Evolutionary conservation across 208 protist genomes (phyloP).

Genomic region (Leishmania amazonensis): DNA sequence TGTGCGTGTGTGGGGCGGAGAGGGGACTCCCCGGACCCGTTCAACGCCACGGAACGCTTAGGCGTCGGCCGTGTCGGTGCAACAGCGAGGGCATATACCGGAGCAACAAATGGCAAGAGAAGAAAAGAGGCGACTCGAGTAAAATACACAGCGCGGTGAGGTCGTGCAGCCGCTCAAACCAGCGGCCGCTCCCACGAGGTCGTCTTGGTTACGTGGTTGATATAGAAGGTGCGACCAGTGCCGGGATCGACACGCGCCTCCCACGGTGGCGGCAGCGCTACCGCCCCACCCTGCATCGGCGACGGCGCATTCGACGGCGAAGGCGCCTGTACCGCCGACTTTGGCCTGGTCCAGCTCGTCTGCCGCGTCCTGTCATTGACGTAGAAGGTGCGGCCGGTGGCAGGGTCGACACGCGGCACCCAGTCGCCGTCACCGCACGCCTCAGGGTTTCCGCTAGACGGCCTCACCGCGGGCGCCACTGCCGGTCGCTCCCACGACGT

Average conservation of each 20-base stretch:
- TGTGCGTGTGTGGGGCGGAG: background rate
- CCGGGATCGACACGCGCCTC: constrained; percentile 51
- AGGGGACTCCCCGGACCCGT: background rate
- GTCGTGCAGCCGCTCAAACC: background rate
- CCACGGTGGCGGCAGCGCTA: constrained; percentile 24
- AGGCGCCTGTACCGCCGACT: background rate
- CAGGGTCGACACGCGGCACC: constrained; percentile 52
- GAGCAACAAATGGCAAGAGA: background rate
- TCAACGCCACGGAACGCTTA: background rate
- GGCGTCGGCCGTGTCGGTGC: background rate
- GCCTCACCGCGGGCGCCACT: background rate
- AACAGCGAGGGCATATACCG: background rate
- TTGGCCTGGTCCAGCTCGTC: constrained; percentile 60
- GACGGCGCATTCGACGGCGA: background rate
- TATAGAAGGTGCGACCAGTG: constrained; percentile 64
- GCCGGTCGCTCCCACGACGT: constrained; percentile 61
- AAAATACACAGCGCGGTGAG: background rate
- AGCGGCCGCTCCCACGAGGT: constrained; percentile 60
- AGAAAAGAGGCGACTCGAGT: background rate
- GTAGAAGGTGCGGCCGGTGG: constrained; percentile 60
- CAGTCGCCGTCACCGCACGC: constrained; percentile 28
- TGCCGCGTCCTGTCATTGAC: constrained; percentile 73
- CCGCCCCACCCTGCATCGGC: background rate
- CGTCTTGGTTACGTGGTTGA: constrained; percentile 71
- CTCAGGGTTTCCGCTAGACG: background rate